A percentile compares a stretch with the other conserved stretches of the same genome.
Conservation (phyloP, 805 yeast genomes). For the Wickerhamomyces tratensis region DNA sequence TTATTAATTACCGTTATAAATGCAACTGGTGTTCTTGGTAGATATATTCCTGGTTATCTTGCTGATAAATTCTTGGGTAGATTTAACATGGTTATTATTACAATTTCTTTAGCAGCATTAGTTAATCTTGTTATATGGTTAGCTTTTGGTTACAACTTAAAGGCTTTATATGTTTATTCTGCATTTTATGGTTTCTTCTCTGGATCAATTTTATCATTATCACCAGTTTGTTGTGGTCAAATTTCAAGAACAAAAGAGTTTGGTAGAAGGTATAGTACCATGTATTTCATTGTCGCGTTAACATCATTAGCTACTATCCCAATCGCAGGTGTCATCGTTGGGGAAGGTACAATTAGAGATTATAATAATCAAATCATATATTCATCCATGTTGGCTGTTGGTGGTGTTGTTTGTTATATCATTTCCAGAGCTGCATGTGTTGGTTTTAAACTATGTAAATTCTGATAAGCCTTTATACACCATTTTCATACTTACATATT, state of each 20-base stretch:
- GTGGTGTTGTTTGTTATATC: constrained; percentile 28
- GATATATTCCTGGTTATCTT: constrained; percentile 33
- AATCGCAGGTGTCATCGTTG: constrained; percentile 38
- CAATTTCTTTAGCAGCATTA: constrained; percentile 24
- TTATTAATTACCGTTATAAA: constrained; percentile 37
- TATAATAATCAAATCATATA: constrained; percentile 36
- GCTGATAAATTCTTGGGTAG: constrained; percentile 38
- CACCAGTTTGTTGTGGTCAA: constrained; percentile 52
- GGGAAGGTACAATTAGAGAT: constrained; percentile 18
- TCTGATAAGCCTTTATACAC: constrained; percentile 7
- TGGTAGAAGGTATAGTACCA: constrained; percentile 46
- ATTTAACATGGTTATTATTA: constrained; percentile 38
- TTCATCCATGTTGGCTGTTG: constrained; percentile 29
- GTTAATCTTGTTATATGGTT: constrained; percentile 30
- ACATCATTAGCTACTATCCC: constrained; percentile 39
- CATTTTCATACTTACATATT: no score
- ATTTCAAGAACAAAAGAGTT: constrained; percentile 45
- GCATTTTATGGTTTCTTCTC: constrained; percentile 44
- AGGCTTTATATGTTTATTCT: constrained; percentile 33
- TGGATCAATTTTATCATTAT: constrained; percentile 45
- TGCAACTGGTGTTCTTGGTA: constrained; percentile 35
- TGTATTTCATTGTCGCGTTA: constrained; percentile 48
- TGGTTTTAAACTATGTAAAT: constrained; percentile 29
- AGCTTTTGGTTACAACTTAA: constrained; percentile 27
- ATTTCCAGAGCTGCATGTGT: constrained; percentile 32